Conservation (phyloP, 306 rosid genomes). For the Cicer chorassanicum region DNA sequence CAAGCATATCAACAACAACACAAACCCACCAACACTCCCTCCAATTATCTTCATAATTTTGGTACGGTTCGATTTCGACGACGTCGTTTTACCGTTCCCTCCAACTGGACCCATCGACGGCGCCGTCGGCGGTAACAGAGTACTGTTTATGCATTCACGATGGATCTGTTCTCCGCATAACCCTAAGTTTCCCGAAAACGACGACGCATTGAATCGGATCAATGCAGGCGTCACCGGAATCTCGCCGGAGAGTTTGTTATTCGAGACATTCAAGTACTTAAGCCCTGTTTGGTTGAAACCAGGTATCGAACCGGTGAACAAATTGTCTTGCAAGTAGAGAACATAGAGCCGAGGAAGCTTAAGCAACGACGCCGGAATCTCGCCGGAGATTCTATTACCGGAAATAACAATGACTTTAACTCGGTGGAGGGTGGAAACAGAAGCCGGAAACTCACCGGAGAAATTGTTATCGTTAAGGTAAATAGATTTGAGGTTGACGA, state of each 20-base stretch:
- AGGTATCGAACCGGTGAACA: slow-evolving; percentile 69
- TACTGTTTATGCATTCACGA: slow-evolving; percentile 43
- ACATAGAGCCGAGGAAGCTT: slow-evolving; percentile 70
- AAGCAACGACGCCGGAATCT: slow-evolving; percentile 62
- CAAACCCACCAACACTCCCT: slow-evolving; percentile 66
- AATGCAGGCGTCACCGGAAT: slow-evolving; percentile 69
- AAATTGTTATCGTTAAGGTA: slow-evolving; percentile 72
- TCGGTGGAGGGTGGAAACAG: slow-evolving; percentile 76
- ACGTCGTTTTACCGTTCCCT: not conserved
- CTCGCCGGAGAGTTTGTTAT: slow-evolving; percentile 77
- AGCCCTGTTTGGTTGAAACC: slow-evolving; percentile 79
- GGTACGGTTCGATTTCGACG: slow-evolving; percentile 40
- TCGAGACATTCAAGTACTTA: slow-evolving; percentile 76
- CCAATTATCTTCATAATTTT: slow-evolving; percentile 63
- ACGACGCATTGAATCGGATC: slow-evolving; percentile 70
- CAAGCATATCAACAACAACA: slow-evolving; percentile 43
- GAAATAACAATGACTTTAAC: slow-evolving; percentile 69
- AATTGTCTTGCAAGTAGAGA: slow-evolving; percentile 68
- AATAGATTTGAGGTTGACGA: slow-evolving; percentile 79
- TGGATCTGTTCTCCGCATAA: slow-evolving; percentile 75
- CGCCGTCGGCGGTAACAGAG: slow-evolving; percentile 41
- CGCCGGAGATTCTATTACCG: slow-evolving; percentile 69
- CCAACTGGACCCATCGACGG: slow-evolving; percentile 61
- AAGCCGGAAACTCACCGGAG: slow-evolving; percentile 76
- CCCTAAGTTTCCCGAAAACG: slow-evolving; percentile 60